Percentiles rank a stretch among this genome's conserved stretches.
Conservation (phyloP, 2,329 filamentous ascomycete species). For the Curvularia eragrostidis region DNA sequence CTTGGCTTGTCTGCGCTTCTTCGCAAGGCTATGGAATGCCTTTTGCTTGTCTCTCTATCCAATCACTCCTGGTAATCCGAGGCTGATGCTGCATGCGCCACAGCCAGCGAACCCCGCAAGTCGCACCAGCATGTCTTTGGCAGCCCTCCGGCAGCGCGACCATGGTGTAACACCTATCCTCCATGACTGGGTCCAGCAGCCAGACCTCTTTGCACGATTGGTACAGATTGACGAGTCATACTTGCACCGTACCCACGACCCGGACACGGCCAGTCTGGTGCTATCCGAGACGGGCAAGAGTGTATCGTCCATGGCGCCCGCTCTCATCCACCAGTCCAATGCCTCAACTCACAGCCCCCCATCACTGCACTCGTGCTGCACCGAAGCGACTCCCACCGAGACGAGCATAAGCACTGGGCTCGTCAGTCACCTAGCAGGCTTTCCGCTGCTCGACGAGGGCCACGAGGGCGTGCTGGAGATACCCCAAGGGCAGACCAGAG, state of each 20-base stretch:
- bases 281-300: constrained; percentile 19
- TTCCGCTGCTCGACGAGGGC: constrained; percentile 32
- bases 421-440: constrained; percentile 29
- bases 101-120: constrained; percentile 24
- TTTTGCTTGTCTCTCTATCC: constrained; percentile 1
- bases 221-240: constrained; percentile 26
- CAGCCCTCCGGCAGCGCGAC: constrained; percentile 30
- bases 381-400: constrained; percentile 35
- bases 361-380: constrained; percentile 34
- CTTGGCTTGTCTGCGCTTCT: background rate
- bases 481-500: constrained; percentile 11
- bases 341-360: constrained; percentile 30
- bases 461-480: constrained; percentile 38
- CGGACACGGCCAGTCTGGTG: constrained; percentile 18
- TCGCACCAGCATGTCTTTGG: constrained; percentile 27
- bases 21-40: constrained; percentile 16
- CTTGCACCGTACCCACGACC: constrained; percentile 20
- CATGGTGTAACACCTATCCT: constrained; percentile 27
- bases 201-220: constrained; percentile 38
- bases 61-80: constrained; percentile 13
- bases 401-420: constrained; percentile 38
- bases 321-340: constrained; percentile 37
- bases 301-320: constrained; percentile 43
- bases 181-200: constrained; percentile 35
- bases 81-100: constrained; percentile 27